phyloP scores from a whole-genome alignment of 768 basidiomycete species.

The Kwoniella europaea region DNA sequence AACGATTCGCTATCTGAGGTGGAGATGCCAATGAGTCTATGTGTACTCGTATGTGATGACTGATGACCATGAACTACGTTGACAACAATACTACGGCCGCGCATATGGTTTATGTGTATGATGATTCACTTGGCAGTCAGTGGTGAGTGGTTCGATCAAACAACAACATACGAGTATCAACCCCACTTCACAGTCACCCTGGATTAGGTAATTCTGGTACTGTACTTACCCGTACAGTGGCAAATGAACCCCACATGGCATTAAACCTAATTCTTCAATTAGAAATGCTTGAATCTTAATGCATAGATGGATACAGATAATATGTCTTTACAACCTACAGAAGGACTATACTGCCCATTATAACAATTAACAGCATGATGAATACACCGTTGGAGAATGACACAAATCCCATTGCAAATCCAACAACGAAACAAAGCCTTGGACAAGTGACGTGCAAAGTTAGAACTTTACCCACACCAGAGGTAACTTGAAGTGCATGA shows the following conservation, averaged over 20 bases:
- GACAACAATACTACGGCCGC: constrained; percentile 7
- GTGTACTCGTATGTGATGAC: not conserved
- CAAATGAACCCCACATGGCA: not conserved
- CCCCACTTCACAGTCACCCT: not conserved
- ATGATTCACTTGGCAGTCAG: not conserved
- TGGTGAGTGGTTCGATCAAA: constrained; percentile 1
- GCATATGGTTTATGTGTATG: not conserved
- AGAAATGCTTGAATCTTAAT: not conserved
- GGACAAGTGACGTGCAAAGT: not conserved
- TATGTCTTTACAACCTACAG: not conserved
- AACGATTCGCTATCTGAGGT: no score
- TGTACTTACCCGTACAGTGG: not conserved
- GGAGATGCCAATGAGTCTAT: no score
- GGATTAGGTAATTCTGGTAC: not conserved
- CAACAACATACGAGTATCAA: not conserved
- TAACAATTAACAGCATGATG: not conserved
- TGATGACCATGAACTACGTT: not conserved
- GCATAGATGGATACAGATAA: not conserved
- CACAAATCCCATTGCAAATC: not conserved
- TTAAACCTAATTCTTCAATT: constrained; percentile 8
- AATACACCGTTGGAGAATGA: not conserved
- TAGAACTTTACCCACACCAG: not conserved
- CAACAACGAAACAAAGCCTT: not conserved
- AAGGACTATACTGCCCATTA: not conserved
- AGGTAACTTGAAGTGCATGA: constrained; percentile 5